Base-by-base conservation (phyloP, 768 basidiomycete genomes). In the Amanita rimosa region DNA sequence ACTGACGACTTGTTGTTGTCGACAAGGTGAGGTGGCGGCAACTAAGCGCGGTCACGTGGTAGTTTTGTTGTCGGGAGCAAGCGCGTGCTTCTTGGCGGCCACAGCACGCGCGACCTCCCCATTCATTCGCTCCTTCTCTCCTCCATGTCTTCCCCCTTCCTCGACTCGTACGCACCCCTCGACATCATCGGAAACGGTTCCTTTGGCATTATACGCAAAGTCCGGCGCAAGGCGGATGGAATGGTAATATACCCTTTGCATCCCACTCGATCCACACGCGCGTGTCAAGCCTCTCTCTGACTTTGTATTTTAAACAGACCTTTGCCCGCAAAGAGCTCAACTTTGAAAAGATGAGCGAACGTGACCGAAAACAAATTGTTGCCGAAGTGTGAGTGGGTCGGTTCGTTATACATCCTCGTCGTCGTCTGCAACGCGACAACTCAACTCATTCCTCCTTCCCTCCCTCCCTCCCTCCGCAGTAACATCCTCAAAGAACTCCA, bases 321-420 rank as follows among this genome's bases (percentile, higher is more conserved):
- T 86, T 91, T 55, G 94, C 94, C 3, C 72, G 91, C 29, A 96
- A 99, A 60, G 93, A 99, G 64, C 80, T 99, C 58, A 93, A 97
- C 67, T 99, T 97, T 66, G 92, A 95, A 60, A 79, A 87, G 44
- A 97, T 99, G 95, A 85, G 77, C 33, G 92, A 97, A 64, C 78
- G 92, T 34, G 96, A 99, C 62, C 78, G 92, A 56, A 93, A 93
- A 62, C 96, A 98, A 64, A 94, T 99, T 47, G 86, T 96, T 3
- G 81, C 94, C 9, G 96, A 99, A 80, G 96, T 98, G 95, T 97
- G 63, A 58, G 91, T n/a, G n/a, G n/a, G n/a, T n/a, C n/a, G n/a
- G n/a, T n/a, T n/a, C n/a, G n/a, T n/a, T n/a, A n/a, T n/a, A n/a
- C n/a, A n/a, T n/a, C n/a, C n/a, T n/a, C n/a, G n/a, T n/a, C n/a